These are phyloP conservation scores for Triticum urartu DNA, from an alignment of 176 grass and related monocot genomes.

Conservation along the genomic window DNA sequence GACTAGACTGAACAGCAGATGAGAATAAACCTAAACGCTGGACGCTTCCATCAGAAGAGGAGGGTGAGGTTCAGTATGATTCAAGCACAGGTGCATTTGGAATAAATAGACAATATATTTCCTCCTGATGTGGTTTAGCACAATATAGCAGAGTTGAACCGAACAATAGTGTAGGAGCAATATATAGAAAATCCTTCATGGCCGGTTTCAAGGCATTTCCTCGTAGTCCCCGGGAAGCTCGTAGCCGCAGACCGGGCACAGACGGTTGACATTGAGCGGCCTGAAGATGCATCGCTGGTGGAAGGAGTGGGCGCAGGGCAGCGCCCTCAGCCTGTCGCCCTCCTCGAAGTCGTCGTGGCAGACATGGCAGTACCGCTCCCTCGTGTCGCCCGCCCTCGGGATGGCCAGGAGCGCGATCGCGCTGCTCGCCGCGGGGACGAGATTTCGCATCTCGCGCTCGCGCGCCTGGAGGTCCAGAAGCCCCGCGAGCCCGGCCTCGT, in stretches of 20 bases:
- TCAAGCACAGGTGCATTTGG: no score
- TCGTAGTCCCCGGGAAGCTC: neutral
- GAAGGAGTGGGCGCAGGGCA: neutral
- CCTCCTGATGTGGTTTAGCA: no score
- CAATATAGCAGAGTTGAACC: no score
- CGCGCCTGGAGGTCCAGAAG: neutral
- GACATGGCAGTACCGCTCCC: neutral
- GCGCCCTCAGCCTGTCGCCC: neutral
- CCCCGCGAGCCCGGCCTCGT: no score
- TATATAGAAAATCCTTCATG: no score
- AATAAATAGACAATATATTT: no score
- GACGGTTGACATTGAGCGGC: neutral
- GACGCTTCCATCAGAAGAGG: no score
- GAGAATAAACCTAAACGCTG: no score
- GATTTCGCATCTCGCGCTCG: neutral
- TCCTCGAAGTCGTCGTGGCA: constrained; percentile 5
- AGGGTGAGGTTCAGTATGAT: no score
- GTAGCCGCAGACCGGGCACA: neutral
- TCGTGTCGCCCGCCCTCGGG: neutral
- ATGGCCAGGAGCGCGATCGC: neutral
- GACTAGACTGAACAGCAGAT: no score
- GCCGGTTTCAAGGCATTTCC: neutral
- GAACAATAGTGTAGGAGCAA: no score
- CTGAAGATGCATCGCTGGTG: neutral
- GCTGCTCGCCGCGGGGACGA: neutral